These are phyloP conservation scores for Phaffia tasmanica DNA, from an alignment of 768 basidiomycete genomes.

Conservation along the genomic window DNA sequence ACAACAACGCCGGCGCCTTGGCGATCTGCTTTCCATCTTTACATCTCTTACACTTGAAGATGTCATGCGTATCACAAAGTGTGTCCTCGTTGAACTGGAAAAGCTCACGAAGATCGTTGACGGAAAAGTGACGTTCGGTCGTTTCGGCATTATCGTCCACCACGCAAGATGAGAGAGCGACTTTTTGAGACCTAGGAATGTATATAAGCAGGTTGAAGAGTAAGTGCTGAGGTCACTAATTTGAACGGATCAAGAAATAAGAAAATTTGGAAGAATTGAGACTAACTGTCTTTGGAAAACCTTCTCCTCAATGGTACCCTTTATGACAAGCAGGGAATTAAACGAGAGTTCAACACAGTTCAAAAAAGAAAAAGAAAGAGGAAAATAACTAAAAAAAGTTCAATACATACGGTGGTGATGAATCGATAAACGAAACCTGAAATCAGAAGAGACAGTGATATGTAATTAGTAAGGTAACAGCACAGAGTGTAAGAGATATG, in stretches of 20 bases:
- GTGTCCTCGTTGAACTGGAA: slow-evolving; percentile 84
- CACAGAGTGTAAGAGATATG: not conserved
- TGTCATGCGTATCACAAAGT: slow-evolving; percentile 88
- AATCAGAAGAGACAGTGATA: not conserved
- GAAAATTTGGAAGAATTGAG: not conserved
- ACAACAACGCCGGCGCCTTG: slow-evolving; percentile 75
- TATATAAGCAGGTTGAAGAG: not conserved
- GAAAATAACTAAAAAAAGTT: not conserved
- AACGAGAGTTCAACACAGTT: too few relatives aligned
- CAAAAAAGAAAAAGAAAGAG: not conserved
- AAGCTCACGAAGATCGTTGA: slow-evolving; percentile 75
- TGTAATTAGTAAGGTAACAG: not conserved
- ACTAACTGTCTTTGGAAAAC: slow-evolving; percentile 90
- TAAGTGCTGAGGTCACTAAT: not conserved
- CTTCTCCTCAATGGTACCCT: slow-evolving; percentile 94
- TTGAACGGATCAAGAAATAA: not conserved
- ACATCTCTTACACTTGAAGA: slow-evolving; percentile 68
- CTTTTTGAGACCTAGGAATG: slow-evolving; percentile 52
- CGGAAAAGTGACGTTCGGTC: slow-evolving; percentile 84
- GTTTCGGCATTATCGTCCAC: slow-evolving; percentile 79
- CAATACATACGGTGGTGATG: slow-evolving; percentile 54
- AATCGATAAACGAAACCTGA: slow-evolving; percentile 96
- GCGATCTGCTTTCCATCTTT: slow-evolving; percentile 69
- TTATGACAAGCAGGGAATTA: not conserved
- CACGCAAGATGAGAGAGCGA: slow-evolving; percentile 92